phyloP scores from a whole-genome alignment of 2,329 filamentous ascomycete genomes.

The Calonectria montana region DNA sequence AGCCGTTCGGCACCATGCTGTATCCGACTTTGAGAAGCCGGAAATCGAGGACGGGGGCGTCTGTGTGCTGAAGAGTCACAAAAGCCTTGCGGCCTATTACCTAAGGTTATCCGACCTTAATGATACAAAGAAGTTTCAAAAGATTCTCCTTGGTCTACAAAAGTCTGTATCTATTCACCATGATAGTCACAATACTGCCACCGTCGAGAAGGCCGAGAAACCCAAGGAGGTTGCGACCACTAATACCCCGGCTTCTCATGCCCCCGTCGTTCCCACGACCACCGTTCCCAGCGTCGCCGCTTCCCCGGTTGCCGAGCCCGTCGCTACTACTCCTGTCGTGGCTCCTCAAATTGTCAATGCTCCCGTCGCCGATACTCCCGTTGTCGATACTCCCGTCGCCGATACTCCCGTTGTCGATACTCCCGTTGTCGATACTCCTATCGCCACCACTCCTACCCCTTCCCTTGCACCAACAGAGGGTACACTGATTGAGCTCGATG shows the following conservation, averaged over 20 bases:
- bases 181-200: not conserved
- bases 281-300: not conserved
- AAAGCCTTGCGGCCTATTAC: slow-evolving; percentile 13
- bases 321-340: not conserved
- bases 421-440: too few relatives aligned
- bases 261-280: not conserved
- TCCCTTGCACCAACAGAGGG: not conserved
- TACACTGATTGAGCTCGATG: slow-evolving; percentile 24
- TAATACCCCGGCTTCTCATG: not conserved
- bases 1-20: slow-evolving; percentile 26
- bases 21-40: slow-evolving; percentile 35
- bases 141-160: slow-evolving; percentile 19
- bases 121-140: slow-evolving; percentile 32
- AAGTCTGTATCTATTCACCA: slow-evolving; percentile 10
- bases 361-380: not conserved
- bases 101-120: slow-evolving; percentile 31
- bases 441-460: not conserved
- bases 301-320: not conserved
- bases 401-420: not conserved
- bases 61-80: slow-evolving; percentile 32
- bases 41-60: slow-evolving; percentile 29
- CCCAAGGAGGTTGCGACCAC: not conserved
- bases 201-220: not conserved
- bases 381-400: not conserved
- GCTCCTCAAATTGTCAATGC: not conserved